phyloP scores from a whole-genome alignment of 2,329 filamentous ascomycete species.

The Hypoxylon sp. region DNA sequence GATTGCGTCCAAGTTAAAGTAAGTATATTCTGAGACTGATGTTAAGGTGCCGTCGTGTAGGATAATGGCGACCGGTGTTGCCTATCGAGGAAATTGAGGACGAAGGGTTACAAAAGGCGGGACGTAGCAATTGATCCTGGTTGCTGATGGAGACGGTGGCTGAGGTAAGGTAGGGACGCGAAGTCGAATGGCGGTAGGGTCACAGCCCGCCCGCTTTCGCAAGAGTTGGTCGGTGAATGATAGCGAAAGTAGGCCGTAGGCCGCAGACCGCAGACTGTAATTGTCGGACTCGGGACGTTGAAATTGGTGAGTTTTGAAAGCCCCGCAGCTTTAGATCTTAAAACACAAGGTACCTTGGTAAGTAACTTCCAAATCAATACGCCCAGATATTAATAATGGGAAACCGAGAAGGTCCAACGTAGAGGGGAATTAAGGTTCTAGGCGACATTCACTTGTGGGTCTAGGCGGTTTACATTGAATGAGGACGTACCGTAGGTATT shows the following conservation, averaged over 20 bases:
- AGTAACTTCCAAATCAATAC: slow-evolving; percentile 14
- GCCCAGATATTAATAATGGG: slow-evolving; percentile 25
- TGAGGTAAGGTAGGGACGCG: slow-evolving; percentile 33
- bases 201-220: slow-evolving; percentile 32
- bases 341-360: slow-evolving; percentile 6
- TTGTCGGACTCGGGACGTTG: slow-evolving; percentile 8
- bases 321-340: slow-evolving; percentile 20
- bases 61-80: slow-evolving; percentile 21
- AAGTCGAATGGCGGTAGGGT: slow-evolving; percentile 25
- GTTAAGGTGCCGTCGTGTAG: slow-evolving; percentile 12
- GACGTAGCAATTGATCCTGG: slow-evolving; percentile 35
- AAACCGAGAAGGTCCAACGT: slow-evolving; percentile 29
- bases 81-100: slow-evolving; percentile 32
- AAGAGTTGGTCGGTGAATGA: slow-evolving; percentile 21
- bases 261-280: not conserved
- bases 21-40: slow-evolving; percentile 10
- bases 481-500: not conserved
- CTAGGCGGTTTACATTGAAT: slow-evolving; percentile 31
- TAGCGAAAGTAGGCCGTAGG: slow-evolving; percentile 11
- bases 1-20: not conserved
- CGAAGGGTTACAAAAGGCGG: slow-evolving; percentile 38
- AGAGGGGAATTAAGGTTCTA: slow-evolving; percentile 36
- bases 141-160: slow-evolving; percentile 40
- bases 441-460: slow-evolving; percentile 37
- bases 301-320: slow-evolving; percentile 35